Evolutionary conservation across 768 basidiomycete species (phyloP), one percentile per base, ranked within the genome.

Genomic region (Amanita muscaria): DNA sequence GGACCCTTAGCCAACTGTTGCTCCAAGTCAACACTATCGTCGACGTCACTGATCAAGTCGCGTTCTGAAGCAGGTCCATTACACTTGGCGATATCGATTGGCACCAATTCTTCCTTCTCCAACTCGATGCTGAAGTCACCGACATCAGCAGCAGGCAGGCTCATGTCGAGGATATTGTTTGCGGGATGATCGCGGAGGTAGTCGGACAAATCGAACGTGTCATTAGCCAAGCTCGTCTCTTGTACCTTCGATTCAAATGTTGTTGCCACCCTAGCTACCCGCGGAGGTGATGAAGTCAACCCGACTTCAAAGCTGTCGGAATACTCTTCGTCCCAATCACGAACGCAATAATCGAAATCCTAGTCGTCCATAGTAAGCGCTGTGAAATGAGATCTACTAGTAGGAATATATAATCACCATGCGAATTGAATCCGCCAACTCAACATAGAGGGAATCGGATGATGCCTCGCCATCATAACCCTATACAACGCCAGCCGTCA

Each of bases 271-370:
- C 7, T 42, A 31, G 10, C 15, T n/a, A n/a, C n/a, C n/a, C n/a
- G 12, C 11, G 41, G 41, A 5, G 41, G 30, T 21, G 41, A 42
- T n/a, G 2, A 22, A 1, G 7, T n/a, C 16, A 35, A n/a, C 3
- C 22, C 34, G 9, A 14, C 30, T 16, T 12, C 10, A 12, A 36
- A 14, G 18, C 18, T 25, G 16, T 23, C 15, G 5, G 32, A 33
- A 9, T 23, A 44, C 3, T 36, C 42, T 9, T 27, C 16, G 24
- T 36, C 43, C 33, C 18, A 29, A 22, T 27, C 43, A 11, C 34
- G 25, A 25, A 40, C 39, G 16, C 22, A 10, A 14, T 29, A 36
- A 19, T 44, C 42, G 30, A 44, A 37, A 18, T 33, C 24, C 43
- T 37, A 27, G 0, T 15, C 8, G 15, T 3, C n/a, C n/a, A n/a